Evolutionary conservation across 1,284 basidiomycete genomes (phyloP), one percentile per base, ranked within the genome.

Genomic region (Naganishia liquefaciens): DNA sequence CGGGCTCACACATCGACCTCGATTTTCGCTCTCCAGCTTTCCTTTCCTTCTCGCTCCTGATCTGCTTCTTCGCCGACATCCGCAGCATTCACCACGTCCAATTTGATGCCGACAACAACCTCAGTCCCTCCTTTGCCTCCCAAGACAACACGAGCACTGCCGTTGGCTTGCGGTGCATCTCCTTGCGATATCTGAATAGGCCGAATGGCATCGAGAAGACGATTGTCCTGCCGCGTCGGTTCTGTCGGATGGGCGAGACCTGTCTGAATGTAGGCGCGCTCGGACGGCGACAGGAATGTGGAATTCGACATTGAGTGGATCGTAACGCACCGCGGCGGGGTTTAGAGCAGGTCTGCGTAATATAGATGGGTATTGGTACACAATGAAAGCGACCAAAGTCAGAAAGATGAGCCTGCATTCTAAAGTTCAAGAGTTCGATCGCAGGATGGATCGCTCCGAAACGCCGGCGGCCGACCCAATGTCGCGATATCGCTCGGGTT

Each of bases 1-100:
- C 7, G 27, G 23, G 71, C 78, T 71, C 67, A 79, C 78, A 79
- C 72, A 65, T 79, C 78, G 21, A 79, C 77, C 42, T 77, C 76
- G 25, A 79, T 74, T 52, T 68, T 74, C 11, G 72, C 65, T 47
- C 73, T 71, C 73, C 76, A 76, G 17, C 65, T 68, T 65, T 70
- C 62, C 57, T 64, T 62, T 25, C 63, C 63, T 42, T 66, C 39
- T 39, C 64, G 44, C 46, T 68, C 62, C 49, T 63, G 49, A 13
- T 64, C 60, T 13, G 53, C 53, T 55, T 55, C 53, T 57, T 66
- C 46, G 11, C 28, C 54, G 2, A 64, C 65, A 25, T 61, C 64
- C 10, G 55, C 64, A 9, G 68, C 69, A 62, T 77, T 77, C 5
- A 67, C 72, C 7, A 79, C 77, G 62, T 77, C 77, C 42, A 79